Conservation (phyloP, 257 asterid species). For the Mentha longifolia region DNA sequence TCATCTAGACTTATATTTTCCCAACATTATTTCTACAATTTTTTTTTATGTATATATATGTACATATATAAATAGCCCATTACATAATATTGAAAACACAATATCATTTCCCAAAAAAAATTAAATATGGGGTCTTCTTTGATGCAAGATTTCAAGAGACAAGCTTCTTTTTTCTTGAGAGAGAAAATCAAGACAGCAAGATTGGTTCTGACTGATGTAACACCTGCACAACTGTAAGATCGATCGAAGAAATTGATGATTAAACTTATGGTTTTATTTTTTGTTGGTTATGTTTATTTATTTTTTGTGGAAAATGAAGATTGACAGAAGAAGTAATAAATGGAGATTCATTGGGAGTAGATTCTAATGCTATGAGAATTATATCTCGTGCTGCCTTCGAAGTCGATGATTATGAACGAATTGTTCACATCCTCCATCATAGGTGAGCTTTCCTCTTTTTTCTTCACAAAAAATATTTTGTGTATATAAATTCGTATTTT, state of each 20-base stretch:
- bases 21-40: not conserved
- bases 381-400: slow-evolving; percentile 92
- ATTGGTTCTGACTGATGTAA: slow-evolving; percentile 73
- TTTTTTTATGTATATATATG: not conserved
- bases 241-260: not conserved
- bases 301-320: slow-evolving; percentile 40
- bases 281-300: not conserved
- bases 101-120: not conserved
- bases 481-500: not conserved
- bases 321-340: slow-evolving; percentile 74
- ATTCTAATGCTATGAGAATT: slow-evolving; percentile 60
- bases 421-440: slow-evolving; percentile 68
- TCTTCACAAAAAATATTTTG: not conserved
- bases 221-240: slow-evolving; percentile 69
- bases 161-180: slow-evolving; percentile 81
- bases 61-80: slow-evolving; percentile 8
- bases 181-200: slow-evolving; percentile 87
- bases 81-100: not conserved
- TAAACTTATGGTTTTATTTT: not conserved
- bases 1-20: slow-evolving; percentile 34
- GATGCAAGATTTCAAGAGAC: slow-evolving; percentile 75
- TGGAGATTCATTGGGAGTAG: slow-evolving; percentile 64
- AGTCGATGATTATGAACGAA: slow-evolving; percentile 84
- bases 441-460: slow-evolving; percentile 41
- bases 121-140: slow-evolving; percentile 45